Base-by-base conservation (phyloP, 1,284 basidiomycete genomes). In the Pyrrhoderma noxium region DNA sequence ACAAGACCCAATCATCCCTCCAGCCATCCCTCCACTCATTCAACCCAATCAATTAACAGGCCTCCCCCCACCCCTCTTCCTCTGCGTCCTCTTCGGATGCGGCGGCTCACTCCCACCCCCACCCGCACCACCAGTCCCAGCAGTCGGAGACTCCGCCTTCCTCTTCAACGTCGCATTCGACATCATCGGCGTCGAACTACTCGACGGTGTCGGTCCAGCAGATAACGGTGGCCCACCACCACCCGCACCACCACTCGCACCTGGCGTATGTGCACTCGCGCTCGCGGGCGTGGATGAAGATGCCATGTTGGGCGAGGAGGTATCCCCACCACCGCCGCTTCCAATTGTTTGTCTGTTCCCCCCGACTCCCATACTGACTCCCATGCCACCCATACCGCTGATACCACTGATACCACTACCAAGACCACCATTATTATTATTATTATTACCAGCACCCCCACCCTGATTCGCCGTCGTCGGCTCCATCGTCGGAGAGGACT, bases 141-240 rank as follows among this genome's bases (percentile, higher is more conserved):
- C 76, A 23, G 73, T 68, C 35, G 72, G 66, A 50, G 79, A 77
- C 5, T 48, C 69, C 38, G 64, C 67, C 52, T 85, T 87, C 56
- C 85, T 75, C 67, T 88, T 88, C 60, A 85, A 66, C 40, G 77
- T 71, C 50, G 80, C 70, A 60, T 70, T 67, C 37, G 73, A 52
- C 65, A 81, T 62, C 5, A 76, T 70, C 2, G 83, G 80, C 3
- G 70, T 69, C 42, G 66, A 64, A 18, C 58, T 54, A 5, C 61
- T 56, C 34, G 69, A 64, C 50, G 74, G 38, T 40, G 38, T 22
- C 2, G 67, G 63, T 34, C 60, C 56, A 25, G 66, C 63, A 0
- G 62, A 57, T 9, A 59, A 59, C 1, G 64, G 64, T 11, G 66
- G 21, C 14, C 35, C 11, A 16, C 35, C 11, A 16, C 9, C 35